A percentile compares a stretch with the other conserved stretches of the same genome.
These are phyloP conservation scores for Ceratocystis papillata DNA, from an alignment of 2,329 filamentous ascomycete genomes.

Conservation along the genomic window DNA sequence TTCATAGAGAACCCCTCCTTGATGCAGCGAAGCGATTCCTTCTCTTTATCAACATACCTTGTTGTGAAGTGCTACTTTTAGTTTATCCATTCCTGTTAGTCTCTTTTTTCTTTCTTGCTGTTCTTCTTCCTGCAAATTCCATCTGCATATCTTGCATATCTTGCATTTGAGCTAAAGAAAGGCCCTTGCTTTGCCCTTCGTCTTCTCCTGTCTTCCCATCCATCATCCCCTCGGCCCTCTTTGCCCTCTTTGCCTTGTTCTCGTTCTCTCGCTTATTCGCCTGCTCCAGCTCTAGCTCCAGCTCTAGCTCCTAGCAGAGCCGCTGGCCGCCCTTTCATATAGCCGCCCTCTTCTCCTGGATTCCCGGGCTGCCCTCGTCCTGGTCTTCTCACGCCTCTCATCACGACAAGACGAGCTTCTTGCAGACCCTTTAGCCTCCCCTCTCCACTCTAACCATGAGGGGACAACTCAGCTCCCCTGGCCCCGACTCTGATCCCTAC, in stretches of 20 bases:
- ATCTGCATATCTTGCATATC: conserved; percentile 3
- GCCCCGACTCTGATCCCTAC: neutral
- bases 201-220: neutral
- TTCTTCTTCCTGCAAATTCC: neutral
- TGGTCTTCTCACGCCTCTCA: neutral
- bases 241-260: no score
- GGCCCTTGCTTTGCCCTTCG: conserved; percentile 1
- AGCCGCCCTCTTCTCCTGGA: no score
- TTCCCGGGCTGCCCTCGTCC: neutral
- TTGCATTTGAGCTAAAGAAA: conserved; percentile 8
- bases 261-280: no score
- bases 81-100: conserved; percentile 6
- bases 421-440: neutral
- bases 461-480: neutral
- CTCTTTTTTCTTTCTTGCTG: conserved; percentile 1
- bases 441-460: conserved; percentile 1
- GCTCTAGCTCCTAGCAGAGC: no score
- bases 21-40: conserved; percentile 12
- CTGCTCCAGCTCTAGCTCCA: no score
- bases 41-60: neutral
- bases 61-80: neutral
- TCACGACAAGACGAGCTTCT: neutral
- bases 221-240: neutral
- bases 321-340: no score
- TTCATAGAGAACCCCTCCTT: neutral